Evolutionary conservation across 306 rosid genomes (phyloP).

Genomic region (Sechiopsis laciniata): DNA sequence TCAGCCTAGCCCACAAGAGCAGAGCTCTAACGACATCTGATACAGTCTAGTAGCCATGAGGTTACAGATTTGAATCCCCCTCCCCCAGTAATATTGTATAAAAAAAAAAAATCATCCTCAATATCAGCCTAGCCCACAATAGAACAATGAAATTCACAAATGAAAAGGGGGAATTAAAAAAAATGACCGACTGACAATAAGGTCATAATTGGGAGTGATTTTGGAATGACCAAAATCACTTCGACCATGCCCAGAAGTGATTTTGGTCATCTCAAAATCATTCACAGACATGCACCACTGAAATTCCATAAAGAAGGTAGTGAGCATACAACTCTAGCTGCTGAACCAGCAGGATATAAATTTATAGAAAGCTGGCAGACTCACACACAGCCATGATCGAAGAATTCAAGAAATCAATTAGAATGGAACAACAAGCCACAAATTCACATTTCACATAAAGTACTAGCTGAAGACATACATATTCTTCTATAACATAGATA

Average conservation of each 20-base stretch:
- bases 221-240: too few species aligned
- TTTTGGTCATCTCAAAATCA: too few species aligned
- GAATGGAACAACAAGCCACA: slow-evolving; percentile 2
- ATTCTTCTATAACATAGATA: not conserved
- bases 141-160: not conserved
- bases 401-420: not conserved
- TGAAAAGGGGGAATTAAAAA: not conserved
- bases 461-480: not conserved
- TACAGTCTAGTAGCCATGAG: too few species aligned
- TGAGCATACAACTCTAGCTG: not conserved
- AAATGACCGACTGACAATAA: not conserved
- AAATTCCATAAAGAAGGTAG: not conserved
- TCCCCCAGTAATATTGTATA: too few species aligned
- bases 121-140: too few species aligned
- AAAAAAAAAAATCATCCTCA: not conserved
- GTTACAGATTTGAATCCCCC: too few species aligned
- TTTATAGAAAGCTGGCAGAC: not conserved
- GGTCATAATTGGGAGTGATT: too few species aligned
- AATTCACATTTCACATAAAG: not conserved
- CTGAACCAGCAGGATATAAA: not conserved
- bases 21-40: too few species aligned
- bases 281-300: too few species aligned
- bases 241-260: too few species aligned
- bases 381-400: not conserved
- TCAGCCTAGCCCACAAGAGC: too few species aligned